Evolutionary conservation across 352 stramenopile genomes (phyloP).

Genomic region (Halophytophthora batemanensis): DNA sequence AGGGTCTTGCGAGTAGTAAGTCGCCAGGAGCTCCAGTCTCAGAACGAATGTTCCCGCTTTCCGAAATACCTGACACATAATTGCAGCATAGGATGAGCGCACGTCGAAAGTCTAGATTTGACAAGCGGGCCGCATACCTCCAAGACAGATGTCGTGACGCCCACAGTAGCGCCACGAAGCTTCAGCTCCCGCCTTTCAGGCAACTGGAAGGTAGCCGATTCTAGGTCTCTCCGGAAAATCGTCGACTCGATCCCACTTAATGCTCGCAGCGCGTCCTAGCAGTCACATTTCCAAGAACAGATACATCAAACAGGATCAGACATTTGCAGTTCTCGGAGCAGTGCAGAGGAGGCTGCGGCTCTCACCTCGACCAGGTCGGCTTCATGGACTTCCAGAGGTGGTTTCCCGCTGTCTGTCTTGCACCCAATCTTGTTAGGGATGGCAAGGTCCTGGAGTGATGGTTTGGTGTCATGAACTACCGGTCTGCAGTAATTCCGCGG

Average conservation of each 20-base stretch:
- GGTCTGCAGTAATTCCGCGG: constrained; percentile 16
- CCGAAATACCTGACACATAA: constrained; percentile 34
- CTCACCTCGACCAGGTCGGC: constrained; percentile 56
- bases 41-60: constrained; percentile 50
- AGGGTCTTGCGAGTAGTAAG: constrained; percentile 64
- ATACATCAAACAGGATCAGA: not conserved
- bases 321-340: not conserved
- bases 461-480: constrained; percentile 10
- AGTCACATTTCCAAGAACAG: not conserved
- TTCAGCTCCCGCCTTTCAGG: constrained; percentile 40
- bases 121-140: constrained; percentile 22
- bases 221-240: constrained; percentile 41
- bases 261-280: constrained; percentile 53
- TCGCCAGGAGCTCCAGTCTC: constrained; percentile 58
- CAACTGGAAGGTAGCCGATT: constrained; percentile 40
- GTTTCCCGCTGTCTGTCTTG: not conserved
- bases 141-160: constrained; percentile 39
- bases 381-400: constrained; percentile 47
- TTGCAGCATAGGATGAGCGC: not conserved
- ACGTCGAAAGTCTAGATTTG: not conserved
- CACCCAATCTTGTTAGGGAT: constrained; percentile 20
- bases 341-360: not conserved
- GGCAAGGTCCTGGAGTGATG: constrained; percentile 17
- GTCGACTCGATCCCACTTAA: constrained; percentile 66
- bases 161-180: constrained; percentile 34